phyloP scores from a whole-genome alignment of 1,139 yeast genomes.

The Pichia sp. region DNA sequence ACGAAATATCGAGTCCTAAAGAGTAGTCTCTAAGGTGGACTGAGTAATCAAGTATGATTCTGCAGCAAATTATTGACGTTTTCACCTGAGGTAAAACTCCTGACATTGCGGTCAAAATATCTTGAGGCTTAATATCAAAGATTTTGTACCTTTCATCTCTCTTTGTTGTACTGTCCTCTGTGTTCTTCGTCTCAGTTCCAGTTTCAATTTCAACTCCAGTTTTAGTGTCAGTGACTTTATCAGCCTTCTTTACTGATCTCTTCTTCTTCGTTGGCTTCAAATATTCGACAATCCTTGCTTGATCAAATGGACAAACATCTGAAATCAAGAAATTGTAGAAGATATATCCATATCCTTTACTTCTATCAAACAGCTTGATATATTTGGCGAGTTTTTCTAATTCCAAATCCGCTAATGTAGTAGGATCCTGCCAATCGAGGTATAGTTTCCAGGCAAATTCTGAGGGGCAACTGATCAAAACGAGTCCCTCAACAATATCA shows the following conservation, averaged over 20 bases:
- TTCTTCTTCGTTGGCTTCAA: conserved; percentile 28
- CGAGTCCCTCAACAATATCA: conserved; percentile 67
- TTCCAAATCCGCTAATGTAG: conserved; percentile 47
- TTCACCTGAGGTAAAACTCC: conserved; percentile 48
- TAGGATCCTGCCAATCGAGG: conserved; percentile 71
- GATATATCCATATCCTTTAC: conserved; percentile 56
- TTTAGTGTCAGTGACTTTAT: neutral
- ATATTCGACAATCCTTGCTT: conserved; percentile 27
- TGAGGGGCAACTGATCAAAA: conserved; percentile 59
- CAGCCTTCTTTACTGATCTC: conserved; percentile 4
- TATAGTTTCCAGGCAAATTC: conserved; percentile 68
- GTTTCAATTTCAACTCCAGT: neutral
- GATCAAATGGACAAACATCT: conserved; percentile 59
- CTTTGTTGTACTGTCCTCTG: neutral
- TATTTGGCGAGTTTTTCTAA: conserved; percentile 44
- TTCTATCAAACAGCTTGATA: conserved; percentile 48
- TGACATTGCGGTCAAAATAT: conserved; percentile 48
- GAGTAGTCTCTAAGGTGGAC: conserved; percentile 61
- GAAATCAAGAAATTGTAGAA: conserved; percentile 59
- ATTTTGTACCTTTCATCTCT: conserved; percentile 7
- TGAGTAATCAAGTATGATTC: conserved; percentile 63
- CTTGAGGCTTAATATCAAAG: conserved; percentile 32
- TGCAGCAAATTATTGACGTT: conserved; percentile 54
- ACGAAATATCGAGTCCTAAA: conserved; percentile 56
- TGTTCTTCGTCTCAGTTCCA: neutral